Evolutionary conservation across 2,329 filamentous ascomycete genomes (phyloP).

Genomic region (Herpotrichia juniperi): DNA sequence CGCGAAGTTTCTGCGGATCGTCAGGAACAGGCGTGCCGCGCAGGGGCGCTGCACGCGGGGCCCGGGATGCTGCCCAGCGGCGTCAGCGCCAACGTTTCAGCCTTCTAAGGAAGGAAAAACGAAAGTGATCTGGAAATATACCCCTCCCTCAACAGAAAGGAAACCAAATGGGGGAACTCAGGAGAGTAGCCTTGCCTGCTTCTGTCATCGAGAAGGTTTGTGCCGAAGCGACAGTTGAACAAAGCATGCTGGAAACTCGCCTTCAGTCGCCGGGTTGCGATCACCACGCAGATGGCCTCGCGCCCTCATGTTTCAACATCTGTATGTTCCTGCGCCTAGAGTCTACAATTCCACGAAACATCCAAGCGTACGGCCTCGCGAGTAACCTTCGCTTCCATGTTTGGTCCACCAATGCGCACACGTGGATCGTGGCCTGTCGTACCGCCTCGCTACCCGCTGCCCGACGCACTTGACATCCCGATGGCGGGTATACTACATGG

Average conservation of each 20-base stretch:
- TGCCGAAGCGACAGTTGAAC: background rate
- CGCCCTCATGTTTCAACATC: background rate
- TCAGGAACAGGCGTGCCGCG: background rate
- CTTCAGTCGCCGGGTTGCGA: too few species aligned
- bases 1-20: background rate
- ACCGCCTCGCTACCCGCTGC: background rate
- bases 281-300: too few species aligned
- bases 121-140: background rate
- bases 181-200: background rate
- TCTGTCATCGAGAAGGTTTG: background rate
- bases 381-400: background rate
- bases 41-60: background rate
- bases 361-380: background rate
- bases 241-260: too few species aligned
- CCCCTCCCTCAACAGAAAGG: background rate
- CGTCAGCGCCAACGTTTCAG: background rate
- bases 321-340: background rate
- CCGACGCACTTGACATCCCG: background rate
- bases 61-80: background rate
- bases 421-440: background rate
- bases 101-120: background rate
- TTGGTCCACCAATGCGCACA: background rate
- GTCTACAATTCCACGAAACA: background rate
- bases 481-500: background rate
- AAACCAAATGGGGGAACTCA: background rate